Evolutionary conservation across 1,284 basidiomycete genomes (phyloP), one percentile per base, ranked within the genome.

Genomic region (Phylloporus sp.): DNA sequence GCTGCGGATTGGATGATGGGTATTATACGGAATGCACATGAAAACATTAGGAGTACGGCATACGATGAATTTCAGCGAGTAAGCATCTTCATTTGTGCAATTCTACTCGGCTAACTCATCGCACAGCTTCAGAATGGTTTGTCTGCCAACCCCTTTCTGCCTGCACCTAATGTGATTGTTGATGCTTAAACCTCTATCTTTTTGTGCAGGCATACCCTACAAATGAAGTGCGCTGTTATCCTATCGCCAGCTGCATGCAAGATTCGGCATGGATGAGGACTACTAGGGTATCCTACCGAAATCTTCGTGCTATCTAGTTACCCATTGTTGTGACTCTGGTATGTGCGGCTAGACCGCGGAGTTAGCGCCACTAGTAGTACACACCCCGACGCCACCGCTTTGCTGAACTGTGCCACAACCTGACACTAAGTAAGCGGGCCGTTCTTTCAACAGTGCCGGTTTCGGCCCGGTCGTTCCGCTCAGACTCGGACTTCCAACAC

Each of bases 51-150:
- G 72, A 96, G 93, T 72, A 94, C 93, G 37, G 91, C 94, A 0
- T 99, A 99, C 78, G 97, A 99, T 76, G 94, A 96, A 75, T 98
- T 95, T 82, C 94, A 95, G 79, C 82, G 92, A 79, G 93, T 93
- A 68, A 78, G 91, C 80, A 20, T 67, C 45, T 55, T 65, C 43
- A 49, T 64, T 29, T 25, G 32, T 64, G 32, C 27, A 47, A 39
- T 35, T 5, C 47, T 53, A n/a, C 69, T 25, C n/a, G 29, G 15
- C 67, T 80, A 52, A 80, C 59, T 32, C 25, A 41, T 37, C 63
- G 19, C 17, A 62, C 68, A 88, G 87, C 75, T 88, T 66, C 87
- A 88, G 76, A 88, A 88, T 56, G 87, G 86, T 86, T 72, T 68
- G 79, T 72, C 59, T 60, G 25, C 61, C 60, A n/a, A n/a, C n/a